Base-by-base conservation (phyloP, 768 basidiomycete genomes). In the Mycena sanguinolenta region DNA sequence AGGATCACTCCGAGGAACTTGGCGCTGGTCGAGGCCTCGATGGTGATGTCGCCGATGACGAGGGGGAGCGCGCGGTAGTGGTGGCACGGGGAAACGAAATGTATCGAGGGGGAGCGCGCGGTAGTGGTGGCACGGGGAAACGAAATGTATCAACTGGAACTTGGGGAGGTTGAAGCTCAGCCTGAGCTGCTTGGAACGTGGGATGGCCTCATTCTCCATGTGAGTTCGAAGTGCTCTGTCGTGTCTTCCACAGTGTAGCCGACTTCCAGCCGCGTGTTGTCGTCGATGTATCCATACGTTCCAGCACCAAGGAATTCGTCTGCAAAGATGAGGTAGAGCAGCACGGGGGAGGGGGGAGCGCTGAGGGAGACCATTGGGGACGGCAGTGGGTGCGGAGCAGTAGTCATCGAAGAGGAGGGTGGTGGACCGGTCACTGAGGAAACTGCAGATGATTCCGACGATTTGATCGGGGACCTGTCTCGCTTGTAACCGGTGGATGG, bases 81-180 rank as follows among this genome's bases (percentile, higher is more conserved):
- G n/a, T n/a, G n/a, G n/a, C n/a, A n/a, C n/a, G n/a, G n/a, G n/a
- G n/a, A n/a, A n/a, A n/a, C n/a, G n/a, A n/a, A n/a, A n/a, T n/a
- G n/a, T n/a, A n/a, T n/a, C n/a, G n/a, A n/a, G n/a, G n/a, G 64
- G 42, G 64, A 58, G 17, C 2, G 64, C 42, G 17, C 9, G 13
- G 64, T 65, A 65, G 39, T 65, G 53, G 3, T 28, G 58, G 17
- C 44, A 28, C 1, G 58, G 58, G 42, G 58, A 44, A 7, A 57
- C 54, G n/a, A 57, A 58, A 27, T 65, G 63, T 38, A 59, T 2
- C 14, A 59, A 39, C 25, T 59, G 58, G 39, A 30, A 65, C 30
- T 59, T 59, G 13, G 58, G 58, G 25, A 52, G 52, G 28, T 53
- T 38, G 34, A 53, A 57, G 4, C 19, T 44, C 17, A 39, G n/a